A percentile compares a stretch with the other conserved stretches of the same genome.
Conservation (phyloP, 2,329 filamentous ascomycete species). For the Botrytis cinerea region DNA sequence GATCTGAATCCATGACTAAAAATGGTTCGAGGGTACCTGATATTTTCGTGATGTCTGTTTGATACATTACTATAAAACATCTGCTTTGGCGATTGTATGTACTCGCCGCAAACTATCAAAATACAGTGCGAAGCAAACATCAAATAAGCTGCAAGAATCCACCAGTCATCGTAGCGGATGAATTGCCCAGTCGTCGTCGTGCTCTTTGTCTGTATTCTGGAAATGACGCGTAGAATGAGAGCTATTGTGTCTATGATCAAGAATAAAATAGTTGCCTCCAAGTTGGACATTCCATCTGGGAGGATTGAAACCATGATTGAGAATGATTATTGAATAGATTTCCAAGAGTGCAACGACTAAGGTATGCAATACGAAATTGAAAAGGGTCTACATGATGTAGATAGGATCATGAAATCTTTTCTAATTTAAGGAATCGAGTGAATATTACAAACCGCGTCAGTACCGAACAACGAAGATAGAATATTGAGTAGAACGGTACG, state of each 20-base stretch:
- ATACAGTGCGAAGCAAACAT: constrained; percentile 11
- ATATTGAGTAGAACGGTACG: neutral
- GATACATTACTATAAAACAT: neutral
- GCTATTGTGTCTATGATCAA: constrained; percentile 10
- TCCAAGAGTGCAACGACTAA: neutral
- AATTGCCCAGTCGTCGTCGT: neutral
- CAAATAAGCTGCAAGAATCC: constrained; percentile 18
- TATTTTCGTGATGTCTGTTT: constrained; percentile 9
- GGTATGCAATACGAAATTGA: neutral
- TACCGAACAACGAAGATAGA: neutral
- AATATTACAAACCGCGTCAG: constrained; percentile 10
- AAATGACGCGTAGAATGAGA: constrained; percentile 14
- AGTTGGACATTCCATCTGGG: constrained; percentile 8
- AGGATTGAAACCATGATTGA: constrained; percentile 6
- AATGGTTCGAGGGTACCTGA: constrained; percentile 18
- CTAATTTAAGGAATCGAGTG: neutral
- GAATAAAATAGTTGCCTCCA: constrained; percentile 10
- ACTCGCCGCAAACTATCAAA: constrained; percentile 19
- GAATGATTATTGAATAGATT: neutral
- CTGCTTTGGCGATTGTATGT: neutral
- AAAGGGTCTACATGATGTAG: constrained; percentile 3
- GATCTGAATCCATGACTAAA: neutral
- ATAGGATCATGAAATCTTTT: neutral
- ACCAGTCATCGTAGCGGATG: constrained; percentile 19
- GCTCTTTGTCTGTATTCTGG: constrained; percentile 6